Evolutionary conservation across 768 basidiomycete genomes (phyloP), one percentile per base, ranked within the genome.

Genomic region (Mycena rebaudengoi): DNA sequence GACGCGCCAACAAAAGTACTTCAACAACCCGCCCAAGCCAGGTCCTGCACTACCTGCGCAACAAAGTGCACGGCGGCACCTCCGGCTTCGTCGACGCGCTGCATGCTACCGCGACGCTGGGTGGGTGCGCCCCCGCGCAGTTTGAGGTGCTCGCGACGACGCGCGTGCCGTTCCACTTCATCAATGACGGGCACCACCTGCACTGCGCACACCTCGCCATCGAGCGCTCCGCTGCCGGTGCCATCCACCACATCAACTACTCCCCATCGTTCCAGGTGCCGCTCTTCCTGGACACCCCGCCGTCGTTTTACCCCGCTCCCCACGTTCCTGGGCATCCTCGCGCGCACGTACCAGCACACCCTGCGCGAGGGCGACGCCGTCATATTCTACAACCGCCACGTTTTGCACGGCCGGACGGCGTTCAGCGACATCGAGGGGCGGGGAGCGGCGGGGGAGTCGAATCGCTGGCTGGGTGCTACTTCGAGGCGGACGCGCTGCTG

Each of bases 241-340:
- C 70, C 10, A 83, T 97, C 68, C 76, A 79, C 41, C 84, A 90
- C 62, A 85, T 98, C 71, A 98, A 96, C 77, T 98, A 97, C 75
- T 91, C 92, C 1, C 97, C 97, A 0, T 96, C 96, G 0, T 99
- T 98, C 84, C 95, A 97, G 78, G 95, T 91, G 0, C 91, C 94
- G 0, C 80, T 95, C 10, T 80, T 84, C 0, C 71, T 84, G 20
- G 71, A 76, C 30, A 89, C 89, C 4, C 85, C 88, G 1, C 63
- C 72, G 7, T 75, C 75, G 30, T 90, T 94, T 68, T 92, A 90
- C 70, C 69, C 78, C 1, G 91, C 93, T 95, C 67, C 83, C 88
- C 2, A 70, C 75, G 0, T 68, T 89, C 13, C 73, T 96, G 2
- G 84, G 89, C 52, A 81, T 84, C 18, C 79, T 82, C 0, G 69